Evolutionary conservation across 1,284 basidiomycete species (phyloP).

Genomic region (Melampsora americana): DNA sequence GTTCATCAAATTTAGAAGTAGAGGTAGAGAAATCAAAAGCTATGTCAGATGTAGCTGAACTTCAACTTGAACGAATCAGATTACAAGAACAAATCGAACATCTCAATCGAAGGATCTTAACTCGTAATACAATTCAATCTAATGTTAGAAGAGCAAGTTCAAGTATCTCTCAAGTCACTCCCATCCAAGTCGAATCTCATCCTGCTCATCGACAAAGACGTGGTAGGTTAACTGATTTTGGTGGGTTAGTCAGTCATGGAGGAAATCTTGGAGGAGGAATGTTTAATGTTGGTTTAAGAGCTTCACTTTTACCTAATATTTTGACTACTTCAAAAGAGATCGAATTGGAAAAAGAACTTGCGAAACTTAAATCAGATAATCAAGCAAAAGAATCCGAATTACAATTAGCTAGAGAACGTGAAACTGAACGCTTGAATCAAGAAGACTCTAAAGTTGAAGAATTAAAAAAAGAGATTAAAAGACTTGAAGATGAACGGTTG

Average conservation of each 20-base stretch:
- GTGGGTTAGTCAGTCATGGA: background rate
- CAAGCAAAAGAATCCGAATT: background rate
- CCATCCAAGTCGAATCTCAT: background rate
- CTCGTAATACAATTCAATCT: slow-evolving; percentile 28
- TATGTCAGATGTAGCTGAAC: slow-evolving; percentile 22
- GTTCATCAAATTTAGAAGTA: slow-evolving; percentile 3
- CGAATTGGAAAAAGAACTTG: background rate
- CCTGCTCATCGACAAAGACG: background rate
- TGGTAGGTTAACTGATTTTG: background rate
- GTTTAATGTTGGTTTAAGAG: slow-evolving; percentile 27
- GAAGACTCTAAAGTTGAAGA: background rate
- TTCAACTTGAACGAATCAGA: slow-evolving; percentile 36
- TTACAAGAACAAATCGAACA: slow-evolving; percentile 44
- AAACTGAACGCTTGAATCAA: too few species aligned
- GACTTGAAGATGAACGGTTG: background rate
- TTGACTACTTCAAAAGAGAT: slow-evolving; percentile 12
- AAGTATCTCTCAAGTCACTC: slow-evolving; percentile 1
- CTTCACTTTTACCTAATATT: slow-evolving; percentile 10
- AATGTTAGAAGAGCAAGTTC: slow-evolving; percentile 35
- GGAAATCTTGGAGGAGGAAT: slow-evolving; percentile 9
- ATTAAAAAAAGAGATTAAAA: background rate
- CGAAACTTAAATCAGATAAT: background rate
- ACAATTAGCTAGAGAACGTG: too few species aligned
- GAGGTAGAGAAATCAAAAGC: slow-evolving; percentile 35
- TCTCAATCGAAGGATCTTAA: slow-evolving; percentile 43